Conservation (phyloP, 2,329 filamentous ascomycete species). For the Chaetomium olivaceum region DNA sequence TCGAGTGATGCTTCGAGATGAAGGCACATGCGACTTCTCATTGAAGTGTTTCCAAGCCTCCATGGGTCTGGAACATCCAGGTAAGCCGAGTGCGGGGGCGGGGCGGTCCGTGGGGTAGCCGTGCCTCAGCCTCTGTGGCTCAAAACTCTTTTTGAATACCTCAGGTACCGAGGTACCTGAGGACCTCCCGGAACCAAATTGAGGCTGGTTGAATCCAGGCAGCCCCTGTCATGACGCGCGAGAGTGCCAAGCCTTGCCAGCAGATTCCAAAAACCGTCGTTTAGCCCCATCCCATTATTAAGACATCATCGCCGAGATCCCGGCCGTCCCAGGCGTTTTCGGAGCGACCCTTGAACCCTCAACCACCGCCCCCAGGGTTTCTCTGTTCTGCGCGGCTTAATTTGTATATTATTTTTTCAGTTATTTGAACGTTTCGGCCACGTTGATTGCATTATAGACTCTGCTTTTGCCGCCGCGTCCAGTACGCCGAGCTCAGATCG, state of each 20-base stretch:
- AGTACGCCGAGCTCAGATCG: conserved; percentile 16
- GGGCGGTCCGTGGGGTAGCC: background rate
- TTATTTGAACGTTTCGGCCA: background rate
- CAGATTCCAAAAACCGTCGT: conserved; percentile 25
- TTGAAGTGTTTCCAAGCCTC: too few relatives aligned
- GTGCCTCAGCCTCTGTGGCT: conserved; percentile 19
- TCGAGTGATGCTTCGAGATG: background rate
- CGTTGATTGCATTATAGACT: conserved; percentile 14
- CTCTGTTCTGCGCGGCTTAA: conserved; percentile 14
- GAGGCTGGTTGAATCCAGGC: conserved; percentile 1
- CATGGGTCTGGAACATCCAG: background rate
- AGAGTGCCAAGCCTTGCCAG: conserved; percentile 21
- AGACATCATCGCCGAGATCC: conserved; percentile 30
- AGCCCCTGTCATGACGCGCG: conserved; percentile 7
- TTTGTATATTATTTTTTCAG: conserved; percentile 21
- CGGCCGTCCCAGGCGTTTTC: conserved; percentile 25
- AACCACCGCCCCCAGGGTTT: conserved; percentile 8
- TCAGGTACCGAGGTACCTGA: too few relatives aligned
- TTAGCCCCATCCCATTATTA: conserved; percentile 29
- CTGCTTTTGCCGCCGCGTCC: background rate
- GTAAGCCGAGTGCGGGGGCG: conserved; percentile 2
- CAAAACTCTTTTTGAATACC: background rate
- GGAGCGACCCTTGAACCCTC: conserved; percentile 24
- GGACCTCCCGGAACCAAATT: background rate
- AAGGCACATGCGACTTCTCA: background rate